A percentile compares a stretch with the other conserved stretches of the same genome.
Evolutionary conservation across 83 land plant species (phyloP).

Genomic region (Picea abies): DNA sequence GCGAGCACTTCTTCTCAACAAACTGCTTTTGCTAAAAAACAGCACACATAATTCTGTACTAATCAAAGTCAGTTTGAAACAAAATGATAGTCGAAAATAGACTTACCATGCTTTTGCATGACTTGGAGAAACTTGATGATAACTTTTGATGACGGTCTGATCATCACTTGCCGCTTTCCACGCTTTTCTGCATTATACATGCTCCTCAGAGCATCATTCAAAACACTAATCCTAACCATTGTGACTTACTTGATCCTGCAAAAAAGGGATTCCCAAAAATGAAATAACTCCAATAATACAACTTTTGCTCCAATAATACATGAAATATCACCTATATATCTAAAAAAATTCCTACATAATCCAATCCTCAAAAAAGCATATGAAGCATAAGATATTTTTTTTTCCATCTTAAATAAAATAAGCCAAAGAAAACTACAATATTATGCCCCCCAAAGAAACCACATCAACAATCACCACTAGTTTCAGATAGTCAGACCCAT

Average conservation of each 20-base stretch:
- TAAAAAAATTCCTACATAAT: too few species aligned
- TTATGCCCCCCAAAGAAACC: too few species aligned
- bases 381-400: too few species aligned
- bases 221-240: constrained; percentile 69
- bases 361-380: too few species aligned
- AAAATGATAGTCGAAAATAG: neutral
- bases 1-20: neutral
- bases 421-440: too few species aligned
- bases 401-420: too few species aligned
- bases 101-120: constrained; percentile 70
- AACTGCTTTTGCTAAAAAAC: neutral
- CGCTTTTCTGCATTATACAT: constrained; percentile 78
- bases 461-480: too few species aligned
- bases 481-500: too few species aligned
- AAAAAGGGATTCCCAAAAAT: neutral
- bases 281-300: too few species aligned
- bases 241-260: constrained; percentile 5
- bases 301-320: too few species aligned
- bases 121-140: constrained; percentile 64
- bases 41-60: constrained; percentile 4
- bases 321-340: too few species aligned
- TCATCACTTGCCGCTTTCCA: constrained; percentile 67
- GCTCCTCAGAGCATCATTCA: constrained; percentile 68
- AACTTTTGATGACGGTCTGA: constrained; percentile 65
- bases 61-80: neutral